Base-by-base conservation (phyloP, 768 basidiomycete genomes). In the Suillus americanus region DNA sequence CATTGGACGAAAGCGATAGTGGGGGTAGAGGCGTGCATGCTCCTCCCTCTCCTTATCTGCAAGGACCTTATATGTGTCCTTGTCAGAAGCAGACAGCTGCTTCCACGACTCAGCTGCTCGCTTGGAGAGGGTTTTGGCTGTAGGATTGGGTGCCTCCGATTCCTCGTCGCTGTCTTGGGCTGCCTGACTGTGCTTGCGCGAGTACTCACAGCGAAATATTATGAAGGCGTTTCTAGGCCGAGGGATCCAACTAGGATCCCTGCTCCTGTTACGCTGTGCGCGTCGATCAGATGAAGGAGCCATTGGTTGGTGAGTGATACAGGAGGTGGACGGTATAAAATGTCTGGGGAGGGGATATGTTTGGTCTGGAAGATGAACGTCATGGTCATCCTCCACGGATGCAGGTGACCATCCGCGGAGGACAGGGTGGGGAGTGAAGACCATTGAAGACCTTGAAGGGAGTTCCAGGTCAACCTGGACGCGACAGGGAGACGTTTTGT, bases 61-160 rank as follows among this genome's bases (percentile, higher is more conserved):
- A n/a, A 83, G 78, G 9, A 72, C 69, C 69, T 82, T 81, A 79
- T 80, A 91, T 62, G 74, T 78, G 20, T 81, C 72, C 66, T 77
- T 84, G 62, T 86, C 84, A 50, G 80, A 79, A 0, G 70, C 63
- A 0, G 83, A 66, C 16, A 93, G 80, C 64, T 82, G 78, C 45
- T 81, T 82, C 94, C 94, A 95, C 37, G 89, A 87, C 60, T 88
- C 87, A 0, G 85, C 88, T 0, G 92, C 92, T 55, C 90, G 83
- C 69, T 89, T 89, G n/a, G 89, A 92, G 45, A 94, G 82, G 2
- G 85, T 82, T 72, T 86, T 85, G 64, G 84, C 83, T 28, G 61
- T 71, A 16, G 63, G 41, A 33, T 68, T 69, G 35, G 65, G 53
- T 14, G 63, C 18, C 45, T 70, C 71, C 12, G 66, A 48, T 8